These are phyloP conservation scores for Scheffersomyces stipitis DNA, from an alignment of 805 yeast species.

Conservation along the genomic window DNA sequence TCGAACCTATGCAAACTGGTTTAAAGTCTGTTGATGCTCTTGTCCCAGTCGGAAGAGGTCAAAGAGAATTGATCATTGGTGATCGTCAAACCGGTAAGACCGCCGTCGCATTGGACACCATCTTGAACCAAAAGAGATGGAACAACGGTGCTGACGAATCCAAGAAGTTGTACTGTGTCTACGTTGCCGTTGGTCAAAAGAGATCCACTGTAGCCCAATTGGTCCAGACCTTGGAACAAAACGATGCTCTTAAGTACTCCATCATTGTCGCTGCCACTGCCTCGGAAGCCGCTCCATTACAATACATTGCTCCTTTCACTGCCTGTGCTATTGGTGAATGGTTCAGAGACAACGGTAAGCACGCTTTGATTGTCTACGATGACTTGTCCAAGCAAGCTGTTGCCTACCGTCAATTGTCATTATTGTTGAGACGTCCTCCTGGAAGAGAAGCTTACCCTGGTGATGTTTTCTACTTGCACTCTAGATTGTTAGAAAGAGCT, in stretches of 20 bases:
- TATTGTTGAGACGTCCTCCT: constrained; percentile 95
- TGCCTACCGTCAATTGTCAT: constrained; percentile 99
- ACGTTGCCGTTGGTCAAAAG: constrained; percentile 99
- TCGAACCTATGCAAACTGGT: constrained; percentile 99
- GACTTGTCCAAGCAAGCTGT: constrained; percentile 99
- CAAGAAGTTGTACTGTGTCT: constrained; percentile 99
- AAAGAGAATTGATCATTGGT: constrained; percentile 99
- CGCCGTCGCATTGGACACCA: constrained; percentile 97
- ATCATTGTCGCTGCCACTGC: constrained; percentile 99
- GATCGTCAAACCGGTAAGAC: constrained; percentile 99
- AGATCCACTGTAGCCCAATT: constrained; percentile 99
- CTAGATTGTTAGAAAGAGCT: constrained; percentile 94
- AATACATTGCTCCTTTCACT: constrained; percentile 99
- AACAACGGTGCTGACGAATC: constrained; percentile 91
- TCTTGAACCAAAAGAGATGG: constrained; percentile 99
- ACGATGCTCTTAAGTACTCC: constrained; percentile 97
- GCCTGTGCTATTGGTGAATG: constrained; percentile 99
- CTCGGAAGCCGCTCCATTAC: constrained; percentile 99
- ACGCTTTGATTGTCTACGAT: constrained; percentile 95
- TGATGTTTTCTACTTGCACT: constrained; percentile 94
- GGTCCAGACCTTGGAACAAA: constrained; percentile 97
- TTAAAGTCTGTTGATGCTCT: constrained; percentile 98
- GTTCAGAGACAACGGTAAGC: constrained; percentile 99
- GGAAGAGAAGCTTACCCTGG: constrained; percentile 98
- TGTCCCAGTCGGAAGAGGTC: constrained; percentile 99